Conservation (phyloP, 345 rosid species). For the Chamaenerion angustifolium region DNA sequence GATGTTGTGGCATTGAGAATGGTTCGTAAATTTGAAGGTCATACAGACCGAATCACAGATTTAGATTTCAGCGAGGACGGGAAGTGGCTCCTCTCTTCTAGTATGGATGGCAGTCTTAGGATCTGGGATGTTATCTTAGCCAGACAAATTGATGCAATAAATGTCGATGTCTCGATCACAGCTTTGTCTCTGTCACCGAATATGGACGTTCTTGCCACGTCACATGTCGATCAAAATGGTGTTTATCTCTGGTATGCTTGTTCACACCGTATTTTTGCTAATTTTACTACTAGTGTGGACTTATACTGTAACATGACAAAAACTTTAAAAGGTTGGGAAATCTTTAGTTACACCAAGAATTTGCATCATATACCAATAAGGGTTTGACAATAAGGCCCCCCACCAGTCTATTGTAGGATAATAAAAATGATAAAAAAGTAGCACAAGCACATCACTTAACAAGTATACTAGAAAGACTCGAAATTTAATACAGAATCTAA, state of each 20-base stretch:
- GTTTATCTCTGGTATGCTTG: constrained; percentile 91
- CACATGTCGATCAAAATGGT: constrained; percentile 91
- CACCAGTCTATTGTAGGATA: too few species aligned
- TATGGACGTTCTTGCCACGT: constrained; percentile 89
- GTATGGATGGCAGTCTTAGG: constrained; percentile 95
- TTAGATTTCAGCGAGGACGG: constrained; percentile 91
- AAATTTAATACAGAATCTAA: too few species aligned
- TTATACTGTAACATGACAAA: too few species aligned
- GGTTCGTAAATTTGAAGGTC: constrained; percentile 96
- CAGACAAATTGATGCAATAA: constrained; percentile 80
- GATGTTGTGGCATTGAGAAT: constrained; percentile 65
- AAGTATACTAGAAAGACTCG: too few species aligned
- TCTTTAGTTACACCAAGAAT: too few species aligned
- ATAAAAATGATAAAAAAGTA: too few species aligned
- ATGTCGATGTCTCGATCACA: constrained; percentile 64
- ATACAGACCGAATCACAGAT: constrained; percentile 76
- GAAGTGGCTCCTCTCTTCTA: constrained; percentile 86
- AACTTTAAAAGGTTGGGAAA: too few species aligned
- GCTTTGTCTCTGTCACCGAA: constrained; percentile 90
- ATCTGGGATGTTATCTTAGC: constrained; percentile 88
- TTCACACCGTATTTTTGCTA: too few species aligned
- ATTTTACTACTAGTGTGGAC: too few species aligned
- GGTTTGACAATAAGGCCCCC: too few species aligned
- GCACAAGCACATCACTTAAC: too few species aligned
- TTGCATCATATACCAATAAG: too few species aligned